These are phyloP conservation scores for Alloteropsis semialata DNA, from an alignment of 176 grass and related monocot species.

Conservation along the genomic window DNA sequence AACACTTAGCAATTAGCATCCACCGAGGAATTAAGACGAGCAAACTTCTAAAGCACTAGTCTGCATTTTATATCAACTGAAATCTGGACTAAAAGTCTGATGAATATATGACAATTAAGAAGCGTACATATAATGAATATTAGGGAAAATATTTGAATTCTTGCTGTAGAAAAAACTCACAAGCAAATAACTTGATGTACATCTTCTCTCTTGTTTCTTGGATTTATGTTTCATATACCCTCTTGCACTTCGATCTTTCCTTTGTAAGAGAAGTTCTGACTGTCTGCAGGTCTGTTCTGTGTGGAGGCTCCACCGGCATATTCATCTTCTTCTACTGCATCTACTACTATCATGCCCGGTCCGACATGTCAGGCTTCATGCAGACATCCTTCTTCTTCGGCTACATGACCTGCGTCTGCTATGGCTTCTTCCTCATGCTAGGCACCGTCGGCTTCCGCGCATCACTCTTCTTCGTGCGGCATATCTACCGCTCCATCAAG, in stretches of 20 bases:
- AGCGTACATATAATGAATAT: neutral
- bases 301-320: constrained; percentile 86
- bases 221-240: no score
- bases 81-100: neutral
- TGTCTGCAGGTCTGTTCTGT: constrained; percentile 77
- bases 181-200: neutral
- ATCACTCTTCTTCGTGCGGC: constrained; percentile 75
- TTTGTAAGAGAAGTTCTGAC: neutral
- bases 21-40: neutral
- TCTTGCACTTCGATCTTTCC: neutral
- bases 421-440: constrained; percentile 94
- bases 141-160: neutral
- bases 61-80: neutral
- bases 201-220: neutral
- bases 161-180: neutral
- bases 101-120: neutral
- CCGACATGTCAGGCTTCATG: constrained; percentile 98
- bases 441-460: constrained; percentile 85
- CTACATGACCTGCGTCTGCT: constrained; percentile 98
- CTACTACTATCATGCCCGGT: constrained; percentile 92
- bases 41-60: neutral
- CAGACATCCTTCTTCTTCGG: constrained; percentile 97
- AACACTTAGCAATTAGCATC: neutral
- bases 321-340: constrained; percentile 94
- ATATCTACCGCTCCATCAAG: constrained; percentile 92